Evolutionary conservation across 495 filamentous ascomycete genomes (phyloP), one percentile per base, ranked within the genome.

Genomic region (Talaromyces borbonicus): DNA sequence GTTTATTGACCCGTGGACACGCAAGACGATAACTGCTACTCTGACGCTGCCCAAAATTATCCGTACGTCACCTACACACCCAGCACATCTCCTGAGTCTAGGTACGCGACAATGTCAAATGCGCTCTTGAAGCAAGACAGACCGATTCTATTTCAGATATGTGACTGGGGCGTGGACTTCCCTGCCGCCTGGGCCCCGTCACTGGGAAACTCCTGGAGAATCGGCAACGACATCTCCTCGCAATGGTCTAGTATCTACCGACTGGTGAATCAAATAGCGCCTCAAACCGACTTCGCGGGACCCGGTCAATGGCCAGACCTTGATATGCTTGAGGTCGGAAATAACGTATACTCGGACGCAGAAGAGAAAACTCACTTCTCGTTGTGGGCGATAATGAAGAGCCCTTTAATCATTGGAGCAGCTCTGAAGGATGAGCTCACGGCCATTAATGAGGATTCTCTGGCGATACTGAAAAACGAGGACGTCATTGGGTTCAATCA

Each of bases 301-400:
- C 63, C 66, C 0, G 72, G 72, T 8, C 67, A 69, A 35, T 73
- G 69, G 60, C 72, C 74, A 8, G 73, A 78, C 55, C 62, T 76
- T 46, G 75, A 79, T 39, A 79, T 78, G 75, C 53, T 77, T 14
- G 66, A 72, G 43, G 57, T 74, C 7, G 69, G 71, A 0, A 69
- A 66, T 14, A 48, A 61, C 5, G 43, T 63, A 2, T 50, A 71
- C 8, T 66, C 59, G 1, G 44, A 52, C 0, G 45, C 58, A 0
- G 67, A 76, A 49, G 67, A 74, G 20, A 61, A 67, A 30, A 68
- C 71, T 0, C 77, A 80, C 54, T 78, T 80, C 48, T 67, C 67
- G 1, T 53, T 80, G 35, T 80, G 76, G 76, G 72, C 71, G 35
- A 72, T 77, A 22, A 53, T 71, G 44, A 80, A 79, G 54, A 74